Base-by-base conservation (phyloP, 345 rosid species). In the Noccaea bulbosa region DNA sequence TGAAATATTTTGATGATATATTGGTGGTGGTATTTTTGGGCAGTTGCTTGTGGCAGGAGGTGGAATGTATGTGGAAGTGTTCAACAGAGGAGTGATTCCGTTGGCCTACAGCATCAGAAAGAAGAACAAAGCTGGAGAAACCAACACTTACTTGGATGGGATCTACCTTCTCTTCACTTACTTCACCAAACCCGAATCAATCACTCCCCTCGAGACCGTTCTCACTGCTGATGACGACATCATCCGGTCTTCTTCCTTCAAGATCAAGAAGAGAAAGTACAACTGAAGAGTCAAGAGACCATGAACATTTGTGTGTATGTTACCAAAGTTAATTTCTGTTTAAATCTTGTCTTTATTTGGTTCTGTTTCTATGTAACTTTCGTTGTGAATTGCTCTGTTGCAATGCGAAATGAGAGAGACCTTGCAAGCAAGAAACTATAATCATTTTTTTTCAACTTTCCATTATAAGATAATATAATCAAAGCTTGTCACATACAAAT, bases 21-120 rank as follows among this genome's bases (percentile, higher is more conserved):
- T 58, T 3, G 46, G 11, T 69, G n/a, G 51, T 5, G 16, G 30
- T 14, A 11, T 8, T 33, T 38, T 33, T 12, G 33, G 48, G 72
- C 83, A 94, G 99, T 66, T 94, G 81, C 97, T 94, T 65, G 93
- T 94, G 62, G 95, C 97, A n/a, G 97, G 93, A 4, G 99, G 99
- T 6, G 97, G 96, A 69, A 94, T 91, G 99, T 91, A 91, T 16
- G 84, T 89, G 1, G 99, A 94, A 80, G 95, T 91, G 30, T 91
- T 91, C 81, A 91, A 94, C 81, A 85, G 97, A 84, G 99, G 99
- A 33, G 95, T 89, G 34, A 82, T 94, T 75, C 97, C 97, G 35
- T 72, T 94, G 62, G 89, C 96, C 50, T 94, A 94, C 69, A 79
- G 90, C 83, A 94, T 94, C 72, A 87, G 78, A 69, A 94, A 81